Percentiles rank a stretch among this genome's conserved stretches.
These are phyloP conservation scores for Tulasnella sp. DNA, from an alignment of 768 basidiomycete genomes.

Conservation along the genomic window DNA sequence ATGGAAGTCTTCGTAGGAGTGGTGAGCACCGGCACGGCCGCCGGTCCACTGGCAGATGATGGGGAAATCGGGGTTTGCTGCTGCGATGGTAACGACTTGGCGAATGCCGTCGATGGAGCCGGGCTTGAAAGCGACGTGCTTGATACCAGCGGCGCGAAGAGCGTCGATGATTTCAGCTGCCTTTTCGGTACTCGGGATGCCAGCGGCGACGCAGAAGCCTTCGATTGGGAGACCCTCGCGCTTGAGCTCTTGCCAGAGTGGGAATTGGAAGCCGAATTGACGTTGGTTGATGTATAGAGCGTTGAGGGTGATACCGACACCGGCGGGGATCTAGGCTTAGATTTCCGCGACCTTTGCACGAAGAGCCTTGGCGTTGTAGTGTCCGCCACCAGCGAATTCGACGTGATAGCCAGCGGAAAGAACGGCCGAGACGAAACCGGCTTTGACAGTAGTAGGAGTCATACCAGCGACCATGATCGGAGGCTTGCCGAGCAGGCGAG, in stretches of 20 bases:
- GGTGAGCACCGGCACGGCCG: slow-evolving; percentile 98
- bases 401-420: slow-evolving; percentile 92
- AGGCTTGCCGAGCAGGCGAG: slow-evolving; percentile 89
- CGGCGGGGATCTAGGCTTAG: slow-evolving; percentile 70
- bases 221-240: slow-evolving; percentile 91
- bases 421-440: slow-evolving; percentile 88
- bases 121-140: slow-evolving; percentile 96
- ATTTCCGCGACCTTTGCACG: slow-evolving; percentile 88
- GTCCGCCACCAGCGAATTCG: slow-evolving; percentile 94
- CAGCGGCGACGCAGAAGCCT: slow-evolving; percentile 97
- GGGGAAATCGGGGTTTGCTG: slow-evolving; percentile 89
- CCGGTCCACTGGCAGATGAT: slow-evolving; percentile 99
- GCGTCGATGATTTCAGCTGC: slow-evolving; percentile 91
- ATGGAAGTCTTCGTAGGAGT: slow-evolving; percentile 98
- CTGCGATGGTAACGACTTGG: slow-evolving; percentile 93
- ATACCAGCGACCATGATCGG: slow-evolving; percentile 99
- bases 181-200: slow-evolving; percentile 94
- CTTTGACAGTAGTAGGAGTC: slow-evolving; percentile 95
- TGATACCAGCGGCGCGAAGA: slow-evolving; percentile 74
- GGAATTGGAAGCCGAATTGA: slow-evolving; percentile 94
- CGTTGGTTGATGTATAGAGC: slow-evolving; percentile 96
- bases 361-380: slow-evolving; percentile 86
- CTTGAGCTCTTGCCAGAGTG: slow-evolving; percentile 96
- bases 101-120: slow-evolving; percentile 96
- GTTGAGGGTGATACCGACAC: slow-evolving; percentile 90